Evolutionary conservation across 305 asterid genomes (phyloP).

Genomic region (Fraxinus latifolia): DNA sequence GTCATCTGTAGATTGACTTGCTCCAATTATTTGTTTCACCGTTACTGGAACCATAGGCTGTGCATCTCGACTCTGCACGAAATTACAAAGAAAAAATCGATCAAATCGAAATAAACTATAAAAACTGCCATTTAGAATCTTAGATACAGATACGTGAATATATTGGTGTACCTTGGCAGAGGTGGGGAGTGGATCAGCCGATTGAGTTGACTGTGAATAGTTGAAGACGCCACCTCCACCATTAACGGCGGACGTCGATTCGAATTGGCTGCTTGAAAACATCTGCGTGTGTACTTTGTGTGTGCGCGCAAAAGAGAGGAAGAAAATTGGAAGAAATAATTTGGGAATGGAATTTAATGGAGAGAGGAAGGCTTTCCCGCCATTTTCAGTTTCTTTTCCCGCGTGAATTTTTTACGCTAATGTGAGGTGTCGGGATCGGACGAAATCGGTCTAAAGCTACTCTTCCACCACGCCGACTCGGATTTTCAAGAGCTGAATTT

Average conservation of each 20-base stretch:
- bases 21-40: conserved; percentile 71
- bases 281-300: conserved; percentile 23
- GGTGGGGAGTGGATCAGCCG: conserved; percentile 48
- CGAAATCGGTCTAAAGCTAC: not conserved
- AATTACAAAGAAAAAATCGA: not conserved
- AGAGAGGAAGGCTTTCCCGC: conserved; percentile 23
- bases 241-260: conserved; percentile 21
- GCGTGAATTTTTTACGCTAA: conserved; percentile 12
- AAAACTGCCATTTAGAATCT: not conserved
- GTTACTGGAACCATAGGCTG: conserved; percentile 77
- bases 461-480: not conserved
- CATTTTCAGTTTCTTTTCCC: conserved; percentile 32
- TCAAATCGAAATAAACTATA: not conserved
- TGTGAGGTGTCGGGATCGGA: not conserved
- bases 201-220: conserved; percentile 45
- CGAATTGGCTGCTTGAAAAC: conserved; percentile 59
- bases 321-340: not conserved
- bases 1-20: conserved; percentile 52
- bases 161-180: conserved; percentile 55
- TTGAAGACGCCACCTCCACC: conserved; percentile 39
- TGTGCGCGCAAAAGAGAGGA: not conserved
- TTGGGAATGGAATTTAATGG: not conserved
- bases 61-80: conserved; percentile 61
- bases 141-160: not conserved
- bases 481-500: not conserved